Conservation (phyloP, 1,284 basidiomycete genomes). For the Inonotus hispidus region DNA sequence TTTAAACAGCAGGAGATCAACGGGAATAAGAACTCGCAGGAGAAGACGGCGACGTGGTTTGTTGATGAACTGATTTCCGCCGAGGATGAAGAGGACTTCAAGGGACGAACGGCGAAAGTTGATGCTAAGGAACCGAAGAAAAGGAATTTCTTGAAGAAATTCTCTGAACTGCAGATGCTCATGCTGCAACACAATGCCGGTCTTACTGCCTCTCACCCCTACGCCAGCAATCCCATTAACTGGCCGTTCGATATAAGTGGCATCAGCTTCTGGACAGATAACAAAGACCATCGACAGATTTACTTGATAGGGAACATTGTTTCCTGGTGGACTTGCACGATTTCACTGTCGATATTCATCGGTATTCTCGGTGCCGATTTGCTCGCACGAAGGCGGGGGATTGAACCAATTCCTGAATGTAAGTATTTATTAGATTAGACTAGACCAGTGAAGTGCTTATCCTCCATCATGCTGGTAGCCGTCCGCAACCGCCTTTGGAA, state of each 20-base stretch:
- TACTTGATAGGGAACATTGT: slow-evolving; percentile 94
- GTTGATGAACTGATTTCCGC: slow-evolving; percentile 78
- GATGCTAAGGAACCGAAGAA: slow-evolving; percentile 67
- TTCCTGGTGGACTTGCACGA: slow-evolving; percentile 92
- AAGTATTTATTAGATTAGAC: slow-evolving; percentile 33
- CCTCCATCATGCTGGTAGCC: slow-evolving; percentile 39
- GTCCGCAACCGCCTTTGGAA: slow-evolving; percentile 92
- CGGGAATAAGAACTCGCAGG: slow-evolving; percentile 89
- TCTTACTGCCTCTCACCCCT: slow-evolving; percentile 91
- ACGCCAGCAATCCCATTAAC: slow-evolving; percentile 90
- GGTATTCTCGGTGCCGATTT: slow-evolving; percentile 89
- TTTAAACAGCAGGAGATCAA: slow-evolving; percentile 98
- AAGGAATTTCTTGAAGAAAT: slow-evolving; percentile 94
- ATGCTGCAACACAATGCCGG: slow-evolving; percentile 99
- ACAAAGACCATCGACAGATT: slow-evolving; percentile 82
- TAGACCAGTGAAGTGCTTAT: neutral
- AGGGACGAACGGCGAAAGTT: slow-evolving; percentile 45
- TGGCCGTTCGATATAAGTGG: slow-evolving; percentile 97
- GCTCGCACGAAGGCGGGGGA: slow-evolving; percentile 78
- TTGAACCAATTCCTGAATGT: slow-evolving; percentile 85
- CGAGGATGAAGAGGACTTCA: slow-evolving; percentile 55
- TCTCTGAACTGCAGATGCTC: slow-evolving; percentile 85
- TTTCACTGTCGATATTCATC: slow-evolving; percentile 81
- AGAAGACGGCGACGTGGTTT: slow-evolving; percentile 85
- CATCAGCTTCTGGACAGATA: slow-evolving; percentile 98